Percentiles rank a stretch among this genome's conserved stretches.
Conservation (phyloP, 257 asterid species). For the Penstemon barbatus region DNA sequence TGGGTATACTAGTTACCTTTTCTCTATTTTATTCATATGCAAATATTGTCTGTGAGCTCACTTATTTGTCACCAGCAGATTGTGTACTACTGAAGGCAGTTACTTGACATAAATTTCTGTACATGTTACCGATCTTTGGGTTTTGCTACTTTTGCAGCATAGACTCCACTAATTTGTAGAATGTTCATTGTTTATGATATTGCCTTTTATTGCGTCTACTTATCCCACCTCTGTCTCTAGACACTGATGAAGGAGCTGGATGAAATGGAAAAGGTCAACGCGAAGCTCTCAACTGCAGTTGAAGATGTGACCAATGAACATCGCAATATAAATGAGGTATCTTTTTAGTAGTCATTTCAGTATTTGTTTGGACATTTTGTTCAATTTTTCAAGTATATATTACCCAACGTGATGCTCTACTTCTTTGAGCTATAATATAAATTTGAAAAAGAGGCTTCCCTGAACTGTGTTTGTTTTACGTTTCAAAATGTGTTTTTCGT, state of each 20-base stretch:
- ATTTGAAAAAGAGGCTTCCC: not conserved
- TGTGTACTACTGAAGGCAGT: not conserved
- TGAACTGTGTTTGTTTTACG: not conserved
- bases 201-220: not conserved
- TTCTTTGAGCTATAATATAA: not conserved
- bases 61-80: not conserved
- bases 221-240: slow-evolving; percentile 34
- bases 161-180: not conserved
- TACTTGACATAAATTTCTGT: no score
- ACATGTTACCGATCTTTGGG: not conserved
- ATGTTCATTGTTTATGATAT: not conserved
- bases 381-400: not conserved
- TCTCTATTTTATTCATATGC: slow-evolving; percentile 2
- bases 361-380: not conserved
- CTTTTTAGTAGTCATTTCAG: not conserved
- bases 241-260: slow-evolving; percentile 91
- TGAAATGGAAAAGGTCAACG: slow-evolving; percentile 91
- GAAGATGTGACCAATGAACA: slow-evolving; percentile 92
- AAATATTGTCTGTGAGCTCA: not conserved
- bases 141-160: not conserved
- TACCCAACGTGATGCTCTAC: not conserved
- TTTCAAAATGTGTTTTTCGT: not conserved
- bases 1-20: slow-evolving; percentile 52
- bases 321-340: slow-evolving; percentile 89
- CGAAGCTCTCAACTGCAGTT: slow-evolving; percentile 84